These are phyloP conservation scores for Aspergillus bridgeri DNA, from an alignment of 495 filamentous ascomycete genomes.

Conservation along the genomic window DNA sequence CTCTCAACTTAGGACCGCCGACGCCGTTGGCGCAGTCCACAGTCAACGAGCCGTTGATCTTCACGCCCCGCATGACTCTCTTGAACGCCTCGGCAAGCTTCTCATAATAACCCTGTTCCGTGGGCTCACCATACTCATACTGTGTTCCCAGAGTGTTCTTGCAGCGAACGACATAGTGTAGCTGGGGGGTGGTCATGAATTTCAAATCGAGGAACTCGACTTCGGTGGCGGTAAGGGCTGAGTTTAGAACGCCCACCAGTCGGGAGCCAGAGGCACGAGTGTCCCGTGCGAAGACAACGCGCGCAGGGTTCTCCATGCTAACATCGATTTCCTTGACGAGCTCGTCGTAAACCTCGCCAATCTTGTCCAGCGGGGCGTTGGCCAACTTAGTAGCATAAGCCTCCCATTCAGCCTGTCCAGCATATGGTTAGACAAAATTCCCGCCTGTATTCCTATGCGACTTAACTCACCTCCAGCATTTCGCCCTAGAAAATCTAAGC, in stretches of 20 bases:
- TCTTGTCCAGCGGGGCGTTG: slow-evolving; percentile 71
- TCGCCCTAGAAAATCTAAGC: slow-evolving; percentile 58
- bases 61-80: slow-evolving; percentile 71
- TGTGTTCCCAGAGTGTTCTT: slow-evolving; percentile 84
- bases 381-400: slow-evolving; percentile 79
- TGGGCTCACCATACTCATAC: slow-evolving; percentile 80
- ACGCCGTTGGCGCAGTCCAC: slow-evolving; percentile 98
- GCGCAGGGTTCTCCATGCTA: slow-evolving; percentile 63
- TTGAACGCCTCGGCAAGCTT: slow-evolving; percentile 81
- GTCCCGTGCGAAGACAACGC: slow-evolving; percentile 86
- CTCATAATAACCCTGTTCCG: slow-evolving; percentile 89
- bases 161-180: slow-evolving; percentile 94
- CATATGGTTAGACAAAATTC: slow-evolving; percentile 8
- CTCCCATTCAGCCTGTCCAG: slow-evolving; percentile 73
- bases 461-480: slow-evolving; percentile 74
- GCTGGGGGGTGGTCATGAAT: slow-evolving; percentile 87
- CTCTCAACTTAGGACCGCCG: slow-evolving; percentile 84
- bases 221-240: slow-evolving; percentile 70
- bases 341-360: slow-evolving; percentile 70
- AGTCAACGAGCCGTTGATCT: slow-evolving; percentile 65
- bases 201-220: slow-evolving; percentile 77
- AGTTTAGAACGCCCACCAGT: slow-evolving; percentile 71
- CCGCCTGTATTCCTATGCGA: not conserved
- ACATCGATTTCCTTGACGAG: slow-evolving; percentile 71
- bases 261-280: slow-evolving; percentile 87